Conservation (phyloP, 257 asterid genomes). For the Salvia splendens region DNA sequence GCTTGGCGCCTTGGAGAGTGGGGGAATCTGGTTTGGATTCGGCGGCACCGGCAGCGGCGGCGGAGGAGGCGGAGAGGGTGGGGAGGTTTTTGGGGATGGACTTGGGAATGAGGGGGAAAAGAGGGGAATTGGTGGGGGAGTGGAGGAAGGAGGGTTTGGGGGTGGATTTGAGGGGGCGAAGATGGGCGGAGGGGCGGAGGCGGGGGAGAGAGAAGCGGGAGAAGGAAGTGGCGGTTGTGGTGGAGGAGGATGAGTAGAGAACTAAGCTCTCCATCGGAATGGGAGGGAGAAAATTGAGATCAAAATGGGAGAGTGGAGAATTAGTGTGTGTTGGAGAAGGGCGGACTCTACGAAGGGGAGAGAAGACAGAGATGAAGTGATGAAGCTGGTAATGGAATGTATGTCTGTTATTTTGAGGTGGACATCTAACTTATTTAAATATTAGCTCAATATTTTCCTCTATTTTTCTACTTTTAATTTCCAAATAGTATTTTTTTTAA, state of each 20-base stretch:
- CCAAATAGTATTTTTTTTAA: too few relatives aligned
- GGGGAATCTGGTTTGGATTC: constrained; percentile 33
- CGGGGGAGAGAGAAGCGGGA: constrained; percentile 46
- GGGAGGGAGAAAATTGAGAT: constrained; percentile 7
- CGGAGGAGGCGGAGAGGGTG: constrained; percentile 31
- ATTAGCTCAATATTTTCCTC: not conserved
- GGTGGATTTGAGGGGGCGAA: constrained; percentile 44
- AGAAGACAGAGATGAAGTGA: not conserved
- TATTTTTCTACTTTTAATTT: too few relatives aligned
- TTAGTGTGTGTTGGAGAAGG: constrained; percentile 28
- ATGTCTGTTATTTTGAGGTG: constrained; percentile 9
- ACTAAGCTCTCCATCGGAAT: constrained; percentile 68
- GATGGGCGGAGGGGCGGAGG: constrained; percentile 36
- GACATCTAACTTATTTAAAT: constrained; percentile 5
- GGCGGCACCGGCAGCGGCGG: constrained; percentile 37
- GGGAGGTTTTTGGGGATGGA: constrained; percentile 10
- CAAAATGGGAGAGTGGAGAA: not conserved
- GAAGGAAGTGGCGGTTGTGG: constrained; percentile 48
- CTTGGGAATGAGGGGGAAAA: constrained; percentile 30
- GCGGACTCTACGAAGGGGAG: constrained; percentile 36
- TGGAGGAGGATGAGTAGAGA: constrained; percentile 53
- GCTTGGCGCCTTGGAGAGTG: constrained; percentile 64
- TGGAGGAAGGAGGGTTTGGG: constrained; percentile 9
- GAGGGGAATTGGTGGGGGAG: constrained; percentile 31
- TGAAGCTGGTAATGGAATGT: not conserved